A percentile compares a stretch with the other conserved stretches of the same genome.
Conservation (phyloP, 495 filamentous ascomycete genomes). For the Pyrenopolyporus hunteri region DNA sequence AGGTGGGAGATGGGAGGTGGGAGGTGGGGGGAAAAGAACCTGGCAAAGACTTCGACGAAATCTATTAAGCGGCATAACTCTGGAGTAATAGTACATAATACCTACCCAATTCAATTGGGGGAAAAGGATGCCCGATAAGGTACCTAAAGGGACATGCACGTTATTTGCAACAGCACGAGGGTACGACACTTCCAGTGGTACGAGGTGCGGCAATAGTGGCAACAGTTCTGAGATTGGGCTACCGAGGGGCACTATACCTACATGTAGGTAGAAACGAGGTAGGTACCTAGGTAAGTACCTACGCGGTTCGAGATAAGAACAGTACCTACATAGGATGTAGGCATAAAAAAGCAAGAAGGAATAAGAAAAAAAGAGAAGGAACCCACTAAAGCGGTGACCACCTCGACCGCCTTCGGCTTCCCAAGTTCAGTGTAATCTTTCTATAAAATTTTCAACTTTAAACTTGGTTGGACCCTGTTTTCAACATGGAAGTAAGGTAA, state of each 20-base stretch:
- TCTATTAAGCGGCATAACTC: constrained; percentile 15
- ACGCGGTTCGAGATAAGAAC: too few species aligned
- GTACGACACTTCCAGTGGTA: too few species aligned
- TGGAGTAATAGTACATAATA: constrained; percentile 5
- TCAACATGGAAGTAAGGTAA: too few species aligned
- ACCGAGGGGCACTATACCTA: too few species aligned
- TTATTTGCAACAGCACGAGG: too few species aligned
- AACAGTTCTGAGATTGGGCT: too few species aligned
- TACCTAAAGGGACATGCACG: too few species aligned
- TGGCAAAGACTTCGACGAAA: neutral
- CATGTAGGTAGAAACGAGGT: too few species aligned
- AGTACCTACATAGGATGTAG: too few species aligned
- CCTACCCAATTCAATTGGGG: constrained; percentile 5
- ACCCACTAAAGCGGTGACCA: constrained; percentile 17
- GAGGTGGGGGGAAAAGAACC: constrained; percentile 4
- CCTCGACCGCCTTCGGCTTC: constrained; percentile 29
- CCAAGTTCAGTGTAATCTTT: constrained; percentile 26
- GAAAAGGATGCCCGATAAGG: neutral
- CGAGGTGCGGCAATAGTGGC: too few species aligned
- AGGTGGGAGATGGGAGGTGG: too few species aligned
- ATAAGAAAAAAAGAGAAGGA: neutral
- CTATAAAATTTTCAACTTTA: neutral
- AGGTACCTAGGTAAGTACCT: too few species aligned
- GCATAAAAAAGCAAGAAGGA: neutral
- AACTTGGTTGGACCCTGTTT: neutral